Base-by-base conservation (phyloP, 306 rosid genomes). In the Vigna radiata region DNA sequence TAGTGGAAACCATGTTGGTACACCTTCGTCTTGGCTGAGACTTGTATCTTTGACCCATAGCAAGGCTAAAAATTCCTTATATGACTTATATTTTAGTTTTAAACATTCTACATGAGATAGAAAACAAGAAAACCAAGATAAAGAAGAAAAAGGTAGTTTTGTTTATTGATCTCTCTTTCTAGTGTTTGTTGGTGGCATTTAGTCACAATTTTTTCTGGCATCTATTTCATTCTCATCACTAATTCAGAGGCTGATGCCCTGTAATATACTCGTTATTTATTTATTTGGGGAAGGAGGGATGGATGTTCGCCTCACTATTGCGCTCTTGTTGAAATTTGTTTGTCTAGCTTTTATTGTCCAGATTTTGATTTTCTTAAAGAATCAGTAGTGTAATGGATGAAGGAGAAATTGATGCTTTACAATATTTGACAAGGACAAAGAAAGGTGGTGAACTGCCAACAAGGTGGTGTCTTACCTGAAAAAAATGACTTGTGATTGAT, bases 1-100 rank as follows among this genome's bases (percentile, higher is more conserved):
- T 83, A 31, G 55, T 29, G 54, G 61, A 68, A 69, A 78, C 64
- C 37, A 19, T 29, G 37, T 27, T 60, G 27, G n/a, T 55, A 61
- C 69, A 50, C 31, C 48, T 68, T 62, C 52, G n/a, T 53, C 73
- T 21, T 74, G 59, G n/a, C 25, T 53, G 46, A 52, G 50, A 52
- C 74, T 72, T 49, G 29, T 46, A 55, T 31, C 23, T 11, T 70
- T 75, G 52, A 19, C 37, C 16, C 47, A 52, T 46, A 21, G 72
- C 13, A 8, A 63, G 21, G 44, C 73, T 23, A 25, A 43, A 25
- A 43, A 56, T 58, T 65, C 21, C 55, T 47, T 15, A 39, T n/a
- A 18, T 29, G 19, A 60, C 19, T 41, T 53, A 8, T 25, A 18
- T 47, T 69, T 76, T 29, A 63, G 69, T 48, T 67, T 62, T 60